These are phyloP conservation scores for Drechslerella dactyloides DNA, from an alignment of 2,329 filamentous ascomycete species.

Conservation along the genomic window DNA sequence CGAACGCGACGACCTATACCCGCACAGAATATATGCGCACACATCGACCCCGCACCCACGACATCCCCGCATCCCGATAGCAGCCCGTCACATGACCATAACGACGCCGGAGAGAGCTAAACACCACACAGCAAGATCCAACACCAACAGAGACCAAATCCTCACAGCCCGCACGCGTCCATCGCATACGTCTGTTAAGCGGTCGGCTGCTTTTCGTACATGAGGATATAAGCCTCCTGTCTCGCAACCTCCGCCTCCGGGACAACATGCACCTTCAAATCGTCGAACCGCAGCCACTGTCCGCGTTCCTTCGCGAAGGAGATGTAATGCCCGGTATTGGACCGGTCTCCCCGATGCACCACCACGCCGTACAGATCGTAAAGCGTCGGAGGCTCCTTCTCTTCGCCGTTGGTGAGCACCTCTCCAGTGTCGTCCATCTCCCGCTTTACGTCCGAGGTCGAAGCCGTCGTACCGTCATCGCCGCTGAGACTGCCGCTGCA, in stretches of 20 bases:
- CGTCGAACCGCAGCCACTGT: slow-evolving; percentile 41
- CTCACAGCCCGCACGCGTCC: too few species aligned
- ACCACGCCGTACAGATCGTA: slow-evolving; percentile 40
- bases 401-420: not conserved
- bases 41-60: too few species aligned
- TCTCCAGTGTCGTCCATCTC: not conserved
- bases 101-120: not conserved
- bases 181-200: too few species aligned
- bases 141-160: too few species aligned
- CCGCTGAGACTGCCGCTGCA: slow-evolving; percentile 6
- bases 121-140: not conserved
- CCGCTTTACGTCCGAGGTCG: not conserved
- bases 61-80: too few species aligned
- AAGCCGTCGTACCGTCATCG: slow-evolving; percentile 3
- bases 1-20: too few species aligned
- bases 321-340: slow-evolving; percentile 42
- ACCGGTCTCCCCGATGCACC: slow-evolving; percentile 34
- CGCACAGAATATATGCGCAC: too few species aligned
- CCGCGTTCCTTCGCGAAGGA: slow-evolving; percentile 33
- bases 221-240: slow-evolving; percentile 44
- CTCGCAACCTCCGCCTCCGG: slow-evolving; percentile 31
- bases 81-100: too few species aligned
- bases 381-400: not conserved
- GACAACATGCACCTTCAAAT: slow-evolving; percentile 37
- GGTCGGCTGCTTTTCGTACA: slow-evolving; percentile 47